Percentiles rank a stretch among this genome's conserved stretches.
These are phyloP conservation scores for Podospora didyma DNA, from an alignment of 495 filamentous ascomycete genomes.

Conservation along the genomic window DNA sequence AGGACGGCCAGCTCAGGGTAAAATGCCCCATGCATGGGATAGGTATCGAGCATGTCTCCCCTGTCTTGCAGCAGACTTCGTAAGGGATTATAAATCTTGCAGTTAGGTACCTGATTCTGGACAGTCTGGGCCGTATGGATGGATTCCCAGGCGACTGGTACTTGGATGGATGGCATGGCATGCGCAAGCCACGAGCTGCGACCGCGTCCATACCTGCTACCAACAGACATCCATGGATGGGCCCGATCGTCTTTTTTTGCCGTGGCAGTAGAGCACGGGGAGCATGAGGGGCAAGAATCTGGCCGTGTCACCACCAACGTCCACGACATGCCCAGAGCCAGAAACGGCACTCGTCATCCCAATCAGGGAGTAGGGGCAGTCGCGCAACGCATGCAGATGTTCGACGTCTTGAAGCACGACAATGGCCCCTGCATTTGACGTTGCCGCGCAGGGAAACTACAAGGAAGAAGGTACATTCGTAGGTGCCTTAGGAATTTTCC, in stretches of 20 bases:
- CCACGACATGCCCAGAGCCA: conserved; percentile 1
- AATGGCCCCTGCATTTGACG: conserved; percentile 11
- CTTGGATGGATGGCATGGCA: not conserved
- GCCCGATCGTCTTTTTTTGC: not conserved
- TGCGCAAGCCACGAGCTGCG: not conserved
- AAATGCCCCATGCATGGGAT: conserved; percentile 6
- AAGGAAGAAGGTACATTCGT: too few relatives aligned
- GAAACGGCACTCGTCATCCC: conserved; percentile 12
- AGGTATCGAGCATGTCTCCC: not conserved
- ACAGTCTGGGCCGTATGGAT: not conserved
- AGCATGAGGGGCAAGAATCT: not conserved
- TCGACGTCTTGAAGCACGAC: conserved; percentile 8
- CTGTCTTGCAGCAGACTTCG: conserved; percentile 4
- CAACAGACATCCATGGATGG: not conserved
- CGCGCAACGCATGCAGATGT: conserved; percentile 7
- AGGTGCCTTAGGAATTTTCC: too few relatives aligned
- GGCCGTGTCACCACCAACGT: conserved; percentile 4
- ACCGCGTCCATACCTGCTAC: not conserved
- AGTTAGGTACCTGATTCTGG: not conserved
- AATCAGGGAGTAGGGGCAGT: conserved; percentile 10
- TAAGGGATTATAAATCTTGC: conserved; percentile 19
- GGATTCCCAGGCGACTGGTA: conserved; percentile 9
- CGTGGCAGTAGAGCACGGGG: conserved; percentile 6
- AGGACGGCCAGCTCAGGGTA: not conserved
- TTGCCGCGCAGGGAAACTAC: conserved; percentile 1